A percentile compares a stretch with the other conserved stretches of the same genome.
These are phyloP conservation scores for Rubia occidens DNA, from an alignment of 305 asterid genomes.

Conservation along the genomic window DNA sequence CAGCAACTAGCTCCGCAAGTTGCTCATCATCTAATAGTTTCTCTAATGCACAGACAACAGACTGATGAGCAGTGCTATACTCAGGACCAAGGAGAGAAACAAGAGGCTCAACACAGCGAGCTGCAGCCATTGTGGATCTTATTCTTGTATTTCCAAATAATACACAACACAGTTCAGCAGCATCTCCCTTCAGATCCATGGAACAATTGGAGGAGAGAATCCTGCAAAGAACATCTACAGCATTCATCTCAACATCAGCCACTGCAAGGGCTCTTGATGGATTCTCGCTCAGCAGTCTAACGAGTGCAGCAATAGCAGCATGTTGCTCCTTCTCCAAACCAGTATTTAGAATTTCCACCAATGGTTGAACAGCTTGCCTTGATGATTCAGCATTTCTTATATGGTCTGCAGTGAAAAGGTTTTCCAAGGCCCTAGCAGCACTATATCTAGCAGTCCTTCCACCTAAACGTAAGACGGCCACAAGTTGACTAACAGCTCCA, in stretches of 20 bases:
- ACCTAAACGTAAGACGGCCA: constrained; percentile 94
- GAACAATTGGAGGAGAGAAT: constrained; percentile 69
- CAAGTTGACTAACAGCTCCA: constrained; percentile 93
- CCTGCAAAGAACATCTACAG: constrained; percentile 82
- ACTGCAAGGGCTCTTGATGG: constrained; percentile 92
- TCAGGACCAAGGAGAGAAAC: constrained; percentile 33
- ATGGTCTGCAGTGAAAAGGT: constrained; percentile 91
- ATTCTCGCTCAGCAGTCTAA: constrained; percentile 81
- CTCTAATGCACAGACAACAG: constrained; percentile 87
- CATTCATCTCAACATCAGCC: constrained; percentile 96
- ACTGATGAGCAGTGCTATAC: constrained; percentile 70
- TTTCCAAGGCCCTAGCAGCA: constrained; percentile 97
- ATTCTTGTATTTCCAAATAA: constrained; percentile 37
- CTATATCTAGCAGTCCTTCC: constrained; percentile 97
- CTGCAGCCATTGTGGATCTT: constrained; percentile 33
- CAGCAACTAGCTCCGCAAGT: constrained; percentile 92
- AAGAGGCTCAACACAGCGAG: constrained; percentile 37
- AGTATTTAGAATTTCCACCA: constrained; percentile 84
- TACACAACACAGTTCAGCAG: constrained; percentile 38
- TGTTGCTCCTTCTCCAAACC: constrained; percentile 99
- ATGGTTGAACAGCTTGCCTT: constrained; percentile 96
- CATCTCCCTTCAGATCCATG: constrained; percentile 37
- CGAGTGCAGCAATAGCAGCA: constrained; percentile 96
- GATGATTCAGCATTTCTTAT: constrained; percentile 96
- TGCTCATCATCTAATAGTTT: constrained; percentile 88